Evolutionary conservation across 768 basidiomycete species (phyloP).

Genomic region (Calocybe indica): DNA sequence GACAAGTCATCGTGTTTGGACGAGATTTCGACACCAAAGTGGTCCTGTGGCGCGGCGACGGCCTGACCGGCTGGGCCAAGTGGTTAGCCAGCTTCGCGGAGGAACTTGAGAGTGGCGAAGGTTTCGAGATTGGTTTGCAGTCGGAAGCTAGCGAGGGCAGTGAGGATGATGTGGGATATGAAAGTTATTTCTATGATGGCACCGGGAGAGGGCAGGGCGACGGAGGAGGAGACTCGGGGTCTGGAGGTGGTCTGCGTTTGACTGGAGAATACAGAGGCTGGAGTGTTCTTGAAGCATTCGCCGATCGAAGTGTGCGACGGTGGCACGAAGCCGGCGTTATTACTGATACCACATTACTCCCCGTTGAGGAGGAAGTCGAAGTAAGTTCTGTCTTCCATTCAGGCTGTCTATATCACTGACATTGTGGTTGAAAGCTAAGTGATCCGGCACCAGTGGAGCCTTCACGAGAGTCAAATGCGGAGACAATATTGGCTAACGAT

Average conservation of each 20-base stretch:
- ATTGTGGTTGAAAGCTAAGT: background rate
- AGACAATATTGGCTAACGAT: conserved; percentile 45
- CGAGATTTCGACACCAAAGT: conserved; percentile 98
- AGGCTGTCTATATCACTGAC: conserved; percentile 1
- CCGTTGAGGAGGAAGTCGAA: conserved; percentile 42
- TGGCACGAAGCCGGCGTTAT: conserved; percentile 83
- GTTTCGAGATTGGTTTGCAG: conserved; percentile 67
- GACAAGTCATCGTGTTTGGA: conserved; percentile 98
- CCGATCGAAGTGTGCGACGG: conserved; percentile 78
- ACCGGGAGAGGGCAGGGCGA: conserved; percentile 73
- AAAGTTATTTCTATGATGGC: conserved; percentile 82
- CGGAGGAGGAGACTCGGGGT: conserved; percentile 68
- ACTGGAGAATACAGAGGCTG: conserved; percentile 88
- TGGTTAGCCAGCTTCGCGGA: conserved; percentile 92
- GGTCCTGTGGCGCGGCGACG: conserved; percentile 90
- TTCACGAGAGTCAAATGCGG: conserved; percentile 34
- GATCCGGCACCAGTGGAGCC: conserved; percentile 34
- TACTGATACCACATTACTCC: conserved; percentile 35
- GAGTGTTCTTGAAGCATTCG: conserved; percentile 91
- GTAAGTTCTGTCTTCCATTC: conserved; percentile 24
- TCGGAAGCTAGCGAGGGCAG: conserved; percentile 60
- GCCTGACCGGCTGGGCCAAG: conserved; percentile 87
- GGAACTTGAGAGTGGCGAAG: conserved; percentile 86
- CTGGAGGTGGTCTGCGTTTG: conserved; percentile 65
- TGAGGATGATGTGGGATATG: conserved; percentile 83